Percentiles rank a stretch among this genome's conserved stretches.
Evolutionary conservation across 2,329 filamentous ascomycete species (phyloP).

Genomic region (Geoglossum cookeanum): DNA sequence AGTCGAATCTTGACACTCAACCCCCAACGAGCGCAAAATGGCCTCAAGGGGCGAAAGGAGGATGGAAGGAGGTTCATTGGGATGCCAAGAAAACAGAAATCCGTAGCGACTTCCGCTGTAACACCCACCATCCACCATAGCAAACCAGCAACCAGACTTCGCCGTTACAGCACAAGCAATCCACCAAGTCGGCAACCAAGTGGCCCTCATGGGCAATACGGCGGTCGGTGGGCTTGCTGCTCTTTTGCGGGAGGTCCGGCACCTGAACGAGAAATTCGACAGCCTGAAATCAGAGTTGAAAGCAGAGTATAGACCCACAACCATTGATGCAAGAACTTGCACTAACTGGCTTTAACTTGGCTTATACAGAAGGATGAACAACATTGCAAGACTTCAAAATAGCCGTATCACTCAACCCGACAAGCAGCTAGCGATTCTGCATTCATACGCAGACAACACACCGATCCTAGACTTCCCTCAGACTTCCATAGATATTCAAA

Average conservation of each 20-base stretch:
- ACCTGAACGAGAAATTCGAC: not conserved
- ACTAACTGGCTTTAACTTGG: not conserved
- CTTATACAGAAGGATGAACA: slow-evolving; percentile 1
- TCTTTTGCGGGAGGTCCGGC: not conserved
- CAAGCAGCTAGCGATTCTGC: not conserved
- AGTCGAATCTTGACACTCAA: not conserved
- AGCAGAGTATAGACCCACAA: not conserved
- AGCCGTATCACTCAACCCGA: not conserved
- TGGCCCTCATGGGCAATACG: not conserved
- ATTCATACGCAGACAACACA: not conserved
- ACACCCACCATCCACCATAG: not conserved
- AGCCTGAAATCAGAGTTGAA: no score
- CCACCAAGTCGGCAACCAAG: not conserved
- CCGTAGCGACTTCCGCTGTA: no score
- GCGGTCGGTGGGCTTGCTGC: not conserved
- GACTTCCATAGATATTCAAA: not conserved
- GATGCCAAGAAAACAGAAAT: not conserved
- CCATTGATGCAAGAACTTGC: not conserved
- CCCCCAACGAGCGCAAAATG: not conserved
- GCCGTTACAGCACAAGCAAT: not conserved
- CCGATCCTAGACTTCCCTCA: not conserved
- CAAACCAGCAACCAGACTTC: not conserved
- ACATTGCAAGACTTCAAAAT: not conserved
- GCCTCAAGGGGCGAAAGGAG: not conserved
- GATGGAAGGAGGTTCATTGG: not conserved